Percentiles rank a stretch among this genome's conserved stretches.
phyloP scores from a whole-genome alignment of 495 filamentous ascomycete genomes.

The Aspergillus baeticus region DNA sequence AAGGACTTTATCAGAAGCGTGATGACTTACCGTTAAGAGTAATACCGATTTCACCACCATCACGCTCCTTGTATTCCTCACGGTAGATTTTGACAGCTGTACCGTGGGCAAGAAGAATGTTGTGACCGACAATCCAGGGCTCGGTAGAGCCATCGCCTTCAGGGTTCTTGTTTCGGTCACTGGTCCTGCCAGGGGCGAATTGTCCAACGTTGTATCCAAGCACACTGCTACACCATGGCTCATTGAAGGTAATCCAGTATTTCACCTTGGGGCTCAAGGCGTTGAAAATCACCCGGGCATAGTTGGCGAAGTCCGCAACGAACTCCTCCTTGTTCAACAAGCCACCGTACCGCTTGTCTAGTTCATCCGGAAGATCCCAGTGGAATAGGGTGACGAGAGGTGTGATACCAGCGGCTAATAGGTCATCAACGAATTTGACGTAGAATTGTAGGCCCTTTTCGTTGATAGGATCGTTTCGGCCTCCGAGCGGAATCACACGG shows the following conservation, averaged over 20 bases:
- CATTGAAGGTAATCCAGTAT: slow-evolving; percentile 58
- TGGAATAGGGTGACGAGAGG: slow-evolving; percentile 55
- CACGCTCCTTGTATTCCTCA: slow-evolving; percentile 46
- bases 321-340: slow-evolving; percentile 53
- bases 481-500: slow-evolving; percentile 64
- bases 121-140: slow-evolving; percentile 53
- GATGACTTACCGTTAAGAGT: slow-evolving; percentile 48
- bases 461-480: slow-evolving; percentile 47
- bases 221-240: slow-evolving; percentile 53
- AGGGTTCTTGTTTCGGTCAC: slow-evolving; percentile 45
- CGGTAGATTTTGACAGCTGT: slow-evolving; percentile 52
- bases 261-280: slow-evolving; percentile 49
- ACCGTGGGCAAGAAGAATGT: slow-evolving; percentile 48
- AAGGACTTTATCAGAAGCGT: neutral
- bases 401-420: slow-evolving; percentile 47
- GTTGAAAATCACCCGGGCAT: slow-evolving; percentile 47
- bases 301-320: slow-evolving; percentile 49
- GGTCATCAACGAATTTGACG: slow-evolving; percentile 46
- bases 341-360: slow-evolving; percentile 52
- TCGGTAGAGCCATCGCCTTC: slow-evolving; percentile 50
- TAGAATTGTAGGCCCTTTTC: slow-evolving; percentile 50
- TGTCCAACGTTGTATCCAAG: slow-evolving; percentile 52
- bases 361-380: slow-evolving; percentile 53
- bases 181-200: slow-evolving; percentile 52
- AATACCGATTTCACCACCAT: slow-evolving; percentile 52